Percentiles rank a stretch among this genome's conserved stretches.
Evolutionary conservation across 495 filamentous ascomycete genomes (phyloP).

Genomic region (Aspergillus saccharolyticus): DNA sequence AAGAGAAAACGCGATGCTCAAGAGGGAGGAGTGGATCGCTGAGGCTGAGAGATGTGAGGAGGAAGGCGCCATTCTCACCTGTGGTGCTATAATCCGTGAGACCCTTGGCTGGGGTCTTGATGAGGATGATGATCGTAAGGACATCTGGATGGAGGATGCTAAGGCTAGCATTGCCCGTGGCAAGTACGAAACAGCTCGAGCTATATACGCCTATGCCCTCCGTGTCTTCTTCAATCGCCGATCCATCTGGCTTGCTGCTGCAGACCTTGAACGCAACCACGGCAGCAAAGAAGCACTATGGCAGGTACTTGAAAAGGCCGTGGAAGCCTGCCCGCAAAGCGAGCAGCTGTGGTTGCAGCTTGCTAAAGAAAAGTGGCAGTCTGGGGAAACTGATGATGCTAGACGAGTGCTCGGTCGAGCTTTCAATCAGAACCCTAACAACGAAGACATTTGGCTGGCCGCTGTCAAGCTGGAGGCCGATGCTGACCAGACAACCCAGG

Average conservation of each 20-base stretch:
- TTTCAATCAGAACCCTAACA: conserved; percentile 89
- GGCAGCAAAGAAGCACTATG: conserved; percentile 78
- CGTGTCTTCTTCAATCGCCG: conserved; percentile 80
- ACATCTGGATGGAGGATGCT: conserved; percentile 92
- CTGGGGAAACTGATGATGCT: conserved; percentile 79
- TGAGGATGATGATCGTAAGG: conserved; percentile 94
- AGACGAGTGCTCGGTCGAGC: conserved; percentile 75
- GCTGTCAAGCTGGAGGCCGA: conserved; percentile 94
- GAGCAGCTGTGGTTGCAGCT: conserved; percentile 96
- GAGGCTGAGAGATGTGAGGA: conserved; percentile 94
- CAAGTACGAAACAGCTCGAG: conserved; percentile 82
- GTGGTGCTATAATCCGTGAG: conserved; percentile 80
- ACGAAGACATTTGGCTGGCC: conserved; percentile 94
- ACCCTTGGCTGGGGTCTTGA: conserved; percentile 92
- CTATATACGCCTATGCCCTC: conserved; percentile 87
- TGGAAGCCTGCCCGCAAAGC: conserved; percentile 83
- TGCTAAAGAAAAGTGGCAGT: conserved; percentile 87
- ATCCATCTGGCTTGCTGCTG: conserved; percentile 80
- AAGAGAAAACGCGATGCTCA: conserved; percentile 89
- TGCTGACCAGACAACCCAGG: conserved; percentile 71
- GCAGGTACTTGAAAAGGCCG: conserved; percentile 84
- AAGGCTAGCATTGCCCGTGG: conserved; percentile 69
- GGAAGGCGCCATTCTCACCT: conserved; percentile 83
- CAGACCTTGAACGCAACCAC: conserved; percentile 86
- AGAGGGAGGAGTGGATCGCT: conserved; percentile 92